Conservation (phyloP, 148 eudicot species). For the Arctostaphylos glauca region DNA sequence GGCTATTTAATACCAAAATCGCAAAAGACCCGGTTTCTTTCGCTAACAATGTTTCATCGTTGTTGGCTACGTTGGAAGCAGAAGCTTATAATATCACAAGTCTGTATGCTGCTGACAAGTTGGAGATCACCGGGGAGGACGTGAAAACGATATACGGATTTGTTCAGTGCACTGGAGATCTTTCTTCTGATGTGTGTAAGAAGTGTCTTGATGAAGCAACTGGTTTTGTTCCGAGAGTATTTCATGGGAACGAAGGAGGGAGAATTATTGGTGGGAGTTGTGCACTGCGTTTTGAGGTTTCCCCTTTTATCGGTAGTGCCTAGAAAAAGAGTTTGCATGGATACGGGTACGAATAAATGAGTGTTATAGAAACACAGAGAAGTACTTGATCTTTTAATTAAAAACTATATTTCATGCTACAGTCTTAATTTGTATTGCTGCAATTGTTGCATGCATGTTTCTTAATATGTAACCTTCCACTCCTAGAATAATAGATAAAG, state of each 20-base stretch:
- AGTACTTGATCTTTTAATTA: too few relatives aligned
- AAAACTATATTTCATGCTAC: too few relatives aligned
- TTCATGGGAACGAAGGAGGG: background rate
- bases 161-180: background rate
- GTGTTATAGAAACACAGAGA: background rate
- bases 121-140: background rate
- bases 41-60: background rate
- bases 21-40: background rate
- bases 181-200: background rate
- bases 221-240: background rate
- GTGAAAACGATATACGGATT: background rate
- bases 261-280: background rate
- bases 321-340: background rate
- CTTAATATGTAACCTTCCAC: too few relatives aligned
- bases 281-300: background rate
- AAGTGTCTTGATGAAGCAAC: background rate
- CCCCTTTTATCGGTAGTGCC: background rate
- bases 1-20: rapidly evolving
- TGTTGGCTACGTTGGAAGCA: background rate
- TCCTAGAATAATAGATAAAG: too few relatives aligned
- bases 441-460: too few relatives aligned
- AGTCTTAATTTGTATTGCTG: too few relatives aligned
- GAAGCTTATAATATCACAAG: background rate
- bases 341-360: background rate
- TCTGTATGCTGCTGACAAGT: background rate